Conservation (phyloP, 2,329 filamentous ascomycete species). For the Monosporascus sp. region DNA sequence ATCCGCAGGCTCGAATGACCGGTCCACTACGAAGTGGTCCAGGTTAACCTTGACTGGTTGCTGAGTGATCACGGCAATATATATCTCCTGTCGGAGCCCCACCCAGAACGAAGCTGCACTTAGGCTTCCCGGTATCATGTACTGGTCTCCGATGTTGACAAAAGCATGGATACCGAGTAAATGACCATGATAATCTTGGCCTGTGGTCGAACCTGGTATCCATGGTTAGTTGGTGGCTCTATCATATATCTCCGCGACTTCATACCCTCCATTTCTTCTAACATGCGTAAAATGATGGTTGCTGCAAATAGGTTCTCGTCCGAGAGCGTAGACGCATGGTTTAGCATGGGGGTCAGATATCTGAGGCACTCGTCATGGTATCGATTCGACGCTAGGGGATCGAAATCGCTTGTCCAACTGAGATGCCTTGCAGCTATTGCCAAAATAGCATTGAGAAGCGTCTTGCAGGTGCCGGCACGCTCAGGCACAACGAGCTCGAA, state of each 20-base stretch:
- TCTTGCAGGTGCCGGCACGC: constrained; percentile 44
- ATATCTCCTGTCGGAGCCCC: constrained; percentile 55
- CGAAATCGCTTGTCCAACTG: constrained; percentile 42
- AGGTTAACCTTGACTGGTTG: constrained; percentile 45
- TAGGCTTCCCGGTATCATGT: constrained; percentile 36
- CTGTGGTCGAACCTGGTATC: constrained; percentile 33
- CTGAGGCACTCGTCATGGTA: constrained; percentile 52
- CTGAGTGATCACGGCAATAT: constrained; percentile 47
- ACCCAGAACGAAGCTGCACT: constrained; percentile 54
- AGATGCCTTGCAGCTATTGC: constrained; percentile 52
- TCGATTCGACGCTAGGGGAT: constrained; percentile 43
- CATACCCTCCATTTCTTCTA: constrained; percentile 41
- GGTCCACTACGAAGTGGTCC: constrained; percentile 45
- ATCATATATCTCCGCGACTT: constrained; percentile 13
- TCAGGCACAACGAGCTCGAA: constrained; percentile 52
- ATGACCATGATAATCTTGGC: constrained; percentile 42
- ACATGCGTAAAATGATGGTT: constrained; percentile 46
- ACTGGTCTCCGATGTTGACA: constrained; percentile 36
- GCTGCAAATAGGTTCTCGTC: constrained; percentile 51
- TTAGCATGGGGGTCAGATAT: constrained; percentile 42
- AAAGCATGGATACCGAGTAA: constrained; percentile 42
- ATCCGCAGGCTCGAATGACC: constrained; percentile 40
- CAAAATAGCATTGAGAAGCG: constrained; percentile 52
- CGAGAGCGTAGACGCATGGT: constrained; percentile 30
- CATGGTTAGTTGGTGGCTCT: constrained; percentile 16